Evolutionary conservation across 2,329 filamentous ascomycete species (phyloP).

Genomic region (Penicillium italicum): DNA sequence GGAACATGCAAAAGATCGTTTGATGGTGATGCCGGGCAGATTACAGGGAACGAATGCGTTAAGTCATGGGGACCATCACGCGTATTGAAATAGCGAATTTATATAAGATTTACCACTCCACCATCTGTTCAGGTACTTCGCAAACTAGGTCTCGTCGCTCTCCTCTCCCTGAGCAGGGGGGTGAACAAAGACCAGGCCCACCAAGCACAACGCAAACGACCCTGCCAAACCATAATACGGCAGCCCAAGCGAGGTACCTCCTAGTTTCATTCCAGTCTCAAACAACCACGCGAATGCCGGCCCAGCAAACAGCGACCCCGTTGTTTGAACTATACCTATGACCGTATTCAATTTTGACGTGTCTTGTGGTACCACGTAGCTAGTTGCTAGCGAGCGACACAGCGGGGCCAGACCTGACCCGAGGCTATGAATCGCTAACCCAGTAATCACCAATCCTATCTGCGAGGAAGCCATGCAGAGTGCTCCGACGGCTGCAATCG

Average conservation of each 20-base stretch:
- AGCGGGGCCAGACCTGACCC: not conserved
- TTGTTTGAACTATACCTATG: not conserved
- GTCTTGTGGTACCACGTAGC: not conserved
- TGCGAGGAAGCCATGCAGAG: not conserved
- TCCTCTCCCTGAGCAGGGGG: not conserved
- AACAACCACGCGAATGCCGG: not conserved
- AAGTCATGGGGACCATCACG: too few relatives aligned
- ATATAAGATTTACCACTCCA: too few relatives aligned
- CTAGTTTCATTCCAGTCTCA: not conserved
- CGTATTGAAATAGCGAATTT: too few relatives aligned
- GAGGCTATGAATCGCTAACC: not conserved
- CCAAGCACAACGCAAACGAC: not conserved
- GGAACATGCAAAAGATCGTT: too few relatives aligned
- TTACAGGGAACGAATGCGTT: too few relatives aligned
- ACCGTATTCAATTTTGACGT: not conserved
- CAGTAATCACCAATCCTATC: not conserved
- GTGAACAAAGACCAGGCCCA: not conserved
- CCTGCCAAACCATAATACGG: not conserved
- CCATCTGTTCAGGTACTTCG: too few relatives aligned
- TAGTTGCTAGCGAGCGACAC: not conserved
- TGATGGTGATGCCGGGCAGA: too few relatives aligned
- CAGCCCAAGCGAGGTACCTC: not conserved
- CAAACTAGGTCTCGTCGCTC: not conserved
- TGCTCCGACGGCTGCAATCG: not conserved
- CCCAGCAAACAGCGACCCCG: not conserved